Evolutionary conservation across 768 basidiomycete species (phyloP).

Genomic region (Termitomyces eurrhizus): DNA sequence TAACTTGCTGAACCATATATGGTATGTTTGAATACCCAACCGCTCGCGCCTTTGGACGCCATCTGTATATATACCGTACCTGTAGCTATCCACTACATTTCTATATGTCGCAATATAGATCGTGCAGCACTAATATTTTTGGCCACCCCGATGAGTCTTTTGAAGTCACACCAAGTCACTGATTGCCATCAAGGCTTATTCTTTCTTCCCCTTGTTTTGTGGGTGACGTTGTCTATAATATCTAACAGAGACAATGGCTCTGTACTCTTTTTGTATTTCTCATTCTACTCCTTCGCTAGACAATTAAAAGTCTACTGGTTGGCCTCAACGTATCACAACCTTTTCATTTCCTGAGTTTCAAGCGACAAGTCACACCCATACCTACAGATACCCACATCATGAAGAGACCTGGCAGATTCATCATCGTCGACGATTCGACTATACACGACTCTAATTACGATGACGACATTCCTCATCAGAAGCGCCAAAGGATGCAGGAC

Average conservation of each 20-base stretch:
- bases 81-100: not conserved
- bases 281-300: not conserved
- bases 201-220: not conserved
- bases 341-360: not conserved
- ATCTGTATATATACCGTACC: not conserved
- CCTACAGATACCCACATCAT: slow-evolving; percentile 1
- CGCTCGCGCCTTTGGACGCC: not conserved
- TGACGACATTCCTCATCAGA: slow-evolving; percentile 21
- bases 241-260: not conserved
- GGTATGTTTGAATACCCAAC: not conserved
- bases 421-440: slow-evolving; percentile 29
- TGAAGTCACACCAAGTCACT: not conserved
- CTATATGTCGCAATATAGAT: not conserved
- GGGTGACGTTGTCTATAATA: not conserved
- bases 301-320: not conserved
- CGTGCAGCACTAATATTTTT: not conserved
- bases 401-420: slow-evolving; percentile 21
- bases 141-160: not conserved
- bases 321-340: not conserved
- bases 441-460: slow-evolving; percentile 28
- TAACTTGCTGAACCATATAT: not conserved
- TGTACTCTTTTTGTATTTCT: not conserved
- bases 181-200: not conserved
- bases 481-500: slow-evolving; percentile 26
- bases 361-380: not conserved